Evolutionary conservation across 306 rosid genomes (phyloP).

Genomic region (Hippophae tibetana): DNA sequence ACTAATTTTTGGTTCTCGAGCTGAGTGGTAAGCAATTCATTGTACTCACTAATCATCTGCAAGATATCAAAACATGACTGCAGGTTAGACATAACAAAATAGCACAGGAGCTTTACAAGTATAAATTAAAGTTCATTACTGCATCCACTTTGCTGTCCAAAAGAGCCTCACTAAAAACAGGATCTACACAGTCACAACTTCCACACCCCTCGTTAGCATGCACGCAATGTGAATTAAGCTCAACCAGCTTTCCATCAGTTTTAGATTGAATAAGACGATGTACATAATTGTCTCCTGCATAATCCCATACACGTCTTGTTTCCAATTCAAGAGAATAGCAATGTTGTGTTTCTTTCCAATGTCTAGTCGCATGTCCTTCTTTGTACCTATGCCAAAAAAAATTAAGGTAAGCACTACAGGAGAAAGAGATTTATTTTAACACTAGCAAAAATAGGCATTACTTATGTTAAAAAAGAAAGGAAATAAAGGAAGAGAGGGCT

Average conservation of each 20-base stretch:
- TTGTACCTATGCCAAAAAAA: slow-evolving; percentile 46
- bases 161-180: slow-evolving; percentile 65
- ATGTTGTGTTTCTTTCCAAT: slow-evolving; percentile 93
- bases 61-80: slow-evolving; percentile 12
- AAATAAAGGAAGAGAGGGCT: not conserved
- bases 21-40: slow-evolving; percentile 77
- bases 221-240: slow-evolving; percentile 61
- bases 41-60: slow-evolving; percentile 89
- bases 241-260: slow-evolving; percentile 90
- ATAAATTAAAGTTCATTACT: slow-evolving; percentile 41
- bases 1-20: slow-evolving; percentile 89
- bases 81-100: slow-evolving; percentile 11
- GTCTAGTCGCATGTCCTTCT: slow-evolving; percentile 85
- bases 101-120: slow-evolving; percentile 5
- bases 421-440: not conserved
- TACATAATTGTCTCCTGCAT: slow-evolving; percentile 90
- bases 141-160: slow-evolving; percentile 89
- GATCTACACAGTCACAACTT: slow-evolving; percentile 64
- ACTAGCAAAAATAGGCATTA: no score
- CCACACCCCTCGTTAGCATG: slow-evolving; percentile 46
- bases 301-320: slow-evolving; percentile 92
- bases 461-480: not conserved
- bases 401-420: slow-evolving; percentile 1
- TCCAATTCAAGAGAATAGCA: slow-evolving; percentile 94
- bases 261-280: slow-evolving; percentile 89